A percentile compares a stretch with the other conserved stretches of the same genome.
These are phyloP conservation scores for Monilinia polystroma DNA, from an alignment of 2,329 filamentous ascomycete species.

Conservation along the genomic window DNA sequence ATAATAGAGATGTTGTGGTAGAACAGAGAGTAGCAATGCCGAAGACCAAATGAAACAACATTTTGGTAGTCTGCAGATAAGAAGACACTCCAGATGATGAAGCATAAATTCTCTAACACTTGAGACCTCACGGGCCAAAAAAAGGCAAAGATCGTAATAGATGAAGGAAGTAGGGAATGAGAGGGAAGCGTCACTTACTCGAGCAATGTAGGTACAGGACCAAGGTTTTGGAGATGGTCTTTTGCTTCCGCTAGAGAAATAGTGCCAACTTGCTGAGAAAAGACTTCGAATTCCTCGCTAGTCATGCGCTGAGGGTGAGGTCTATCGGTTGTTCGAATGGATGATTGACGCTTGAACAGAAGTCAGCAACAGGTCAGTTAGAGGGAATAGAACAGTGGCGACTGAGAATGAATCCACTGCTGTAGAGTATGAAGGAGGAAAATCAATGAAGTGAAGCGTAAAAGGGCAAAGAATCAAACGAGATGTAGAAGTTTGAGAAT, in stretches of 20 bases:
- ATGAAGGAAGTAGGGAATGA: not conserved
- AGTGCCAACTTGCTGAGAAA: conserved; percentile 7
- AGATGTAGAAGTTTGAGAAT: not conserved
- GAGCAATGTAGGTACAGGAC: not conserved
- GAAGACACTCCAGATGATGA: not conserved
- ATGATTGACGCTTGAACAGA: conserved; percentile 6
- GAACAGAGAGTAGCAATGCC: not conserved
- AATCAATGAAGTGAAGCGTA: not conserved
- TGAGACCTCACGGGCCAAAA: not conserved
- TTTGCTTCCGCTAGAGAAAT: conserved; percentile 13
- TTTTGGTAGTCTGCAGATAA: not conserved
- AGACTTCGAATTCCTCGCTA: conserved; percentile 2
- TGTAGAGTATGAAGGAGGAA: not conserved
- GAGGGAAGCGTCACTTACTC: conserved; percentile 1
- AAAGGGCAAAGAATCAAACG: too few species aligned
- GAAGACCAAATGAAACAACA: not conserved
- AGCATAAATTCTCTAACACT: not conserved
- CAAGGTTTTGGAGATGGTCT: conserved; percentile 13
- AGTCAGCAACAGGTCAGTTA: not conserved
- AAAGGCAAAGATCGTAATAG: not conserved
- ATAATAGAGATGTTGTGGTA: not conserved
- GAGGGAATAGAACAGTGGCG: not conserved
- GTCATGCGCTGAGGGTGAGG: not conserved
- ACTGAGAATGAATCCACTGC: not conserved
- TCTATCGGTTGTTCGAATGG: not conserved